Evolutionary conservation across 2,329 filamentous ascomycete genomes (phyloP), one percentile per base, ranked within the genome.

Genomic region (Alternaria sp.): DNA sequence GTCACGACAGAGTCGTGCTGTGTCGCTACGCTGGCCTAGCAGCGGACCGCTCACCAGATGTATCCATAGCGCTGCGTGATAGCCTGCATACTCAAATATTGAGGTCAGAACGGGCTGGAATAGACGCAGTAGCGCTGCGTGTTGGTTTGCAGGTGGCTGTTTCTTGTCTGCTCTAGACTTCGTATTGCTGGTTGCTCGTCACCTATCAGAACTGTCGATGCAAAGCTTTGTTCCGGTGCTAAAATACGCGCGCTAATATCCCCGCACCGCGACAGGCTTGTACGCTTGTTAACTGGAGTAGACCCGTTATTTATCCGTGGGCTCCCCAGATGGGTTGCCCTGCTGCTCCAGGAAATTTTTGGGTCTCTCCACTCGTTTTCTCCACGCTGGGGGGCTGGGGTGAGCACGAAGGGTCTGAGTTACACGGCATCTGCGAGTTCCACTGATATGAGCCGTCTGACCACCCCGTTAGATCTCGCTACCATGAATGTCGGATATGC

Each of bases 11-110:
- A 59, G 58, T 64, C 60, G 54, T 54, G 47, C 61, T 61, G 44
- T 59, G 62, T 49, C 65, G 23, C 44, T 60, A 54, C 64, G 57
- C 57, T 65, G 64, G 26, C 49, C 60, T 70, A 70, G 71, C 64
- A 64, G 65, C 65, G 65, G 64, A 57, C 57, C 51, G 64, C 49
- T 64, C 62, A 61, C 70, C 70, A 61, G 55, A 70, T 69, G 15
- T 44, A 64, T 64, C 49, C 44, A 51, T 67, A 69, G 68, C 64
- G 64, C 56, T 46, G 54, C 50, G 58, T 30, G 32, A n/a, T n/a
- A n/a, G n/a, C n/a, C n/a, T n/a, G n/a, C n/a, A n/a, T n/a, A n/a
- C n/a, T n/a, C n/a, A n/a, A n/a, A n/a, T n/a, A n/a, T n/a, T n/a
- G n/a, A n/a, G n/a, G n/a, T n/a, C n/a, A n/a, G n/a, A n/a, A n/a